phyloP scores from a whole-genome alignment of 2,329 filamentous ascomycete species.

The Diaporthe citrichinensis region DNA sequence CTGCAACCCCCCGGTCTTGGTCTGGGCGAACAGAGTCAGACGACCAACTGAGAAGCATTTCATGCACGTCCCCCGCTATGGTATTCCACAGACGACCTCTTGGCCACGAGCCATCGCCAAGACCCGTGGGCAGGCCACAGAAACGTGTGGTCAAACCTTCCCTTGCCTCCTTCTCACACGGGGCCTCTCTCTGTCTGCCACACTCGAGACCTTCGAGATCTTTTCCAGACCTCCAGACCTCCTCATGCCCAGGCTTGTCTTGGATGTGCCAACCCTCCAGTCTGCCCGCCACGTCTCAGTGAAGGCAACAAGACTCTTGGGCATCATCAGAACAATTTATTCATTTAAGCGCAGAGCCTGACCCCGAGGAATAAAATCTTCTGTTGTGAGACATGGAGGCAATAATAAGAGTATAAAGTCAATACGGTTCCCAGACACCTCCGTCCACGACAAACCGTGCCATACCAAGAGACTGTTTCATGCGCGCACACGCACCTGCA shows the following conservation, averaged over 20 bases:
- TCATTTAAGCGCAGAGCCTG: neutral
- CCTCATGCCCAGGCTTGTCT: conserved; percentile 1
- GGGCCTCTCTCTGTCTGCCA: no score
- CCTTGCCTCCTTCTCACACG: neutral
- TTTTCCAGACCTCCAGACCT: neutral
- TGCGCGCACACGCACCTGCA: neutral
- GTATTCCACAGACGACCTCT: conserved; percentile 10
- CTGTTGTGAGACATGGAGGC: neutral
- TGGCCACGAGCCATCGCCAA: conserved; percentile 19
- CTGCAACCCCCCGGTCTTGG: conserved; percentile 12
- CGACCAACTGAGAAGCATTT: conserved; percentile 23
- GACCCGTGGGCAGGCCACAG: conserved; percentile 11
- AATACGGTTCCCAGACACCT: neutral
- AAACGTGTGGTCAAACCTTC: conserved; percentile 30
- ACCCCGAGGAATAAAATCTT: neutral
- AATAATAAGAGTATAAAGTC: neutral
- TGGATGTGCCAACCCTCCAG: conserved; percentile 10
- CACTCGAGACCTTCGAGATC: conserved; percentile 1
- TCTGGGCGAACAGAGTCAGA: conserved; percentile 1
- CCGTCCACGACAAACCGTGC: neutral
- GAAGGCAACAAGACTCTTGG: neutral
- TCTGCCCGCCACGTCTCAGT: neutral
- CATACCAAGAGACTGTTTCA: conserved; percentile 16
- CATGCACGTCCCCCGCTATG: conserved; percentile 34
- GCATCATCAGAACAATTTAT: neutral